These are phyloP conservation scores for Phoenix roebelenii DNA, from an alignment of 176 grass and related monocot species.

Conservation along the genomic window DNA sequence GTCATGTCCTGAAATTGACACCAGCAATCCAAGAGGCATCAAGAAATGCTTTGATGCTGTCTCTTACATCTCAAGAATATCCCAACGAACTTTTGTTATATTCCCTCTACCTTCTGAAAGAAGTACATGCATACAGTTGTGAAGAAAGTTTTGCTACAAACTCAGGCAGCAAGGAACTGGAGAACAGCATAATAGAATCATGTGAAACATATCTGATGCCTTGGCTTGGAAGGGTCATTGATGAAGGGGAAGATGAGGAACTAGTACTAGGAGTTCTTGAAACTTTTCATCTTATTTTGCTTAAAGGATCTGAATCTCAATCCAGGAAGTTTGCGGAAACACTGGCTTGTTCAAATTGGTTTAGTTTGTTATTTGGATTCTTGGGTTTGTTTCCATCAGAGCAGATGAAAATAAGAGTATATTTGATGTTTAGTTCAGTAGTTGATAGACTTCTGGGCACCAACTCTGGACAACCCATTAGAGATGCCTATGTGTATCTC, in stretches of 20 bases:
- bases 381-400: constrained; percentile 75
- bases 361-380: constrained; percentile 74
- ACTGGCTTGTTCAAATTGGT: constrained; percentile 68
- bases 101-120: constrained; percentile 71
- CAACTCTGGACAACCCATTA: constrained; percentile 66
- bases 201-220: constrained; percentile 59
- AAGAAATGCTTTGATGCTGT: constrained; percentile 46
- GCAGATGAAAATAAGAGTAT: constrained; percentile 66
- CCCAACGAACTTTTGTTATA: constrained; percentile 31
- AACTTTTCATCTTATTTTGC: constrained; percentile 75
- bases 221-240: constrained; percentile 53
- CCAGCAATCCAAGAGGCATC: constrained; percentile 59
- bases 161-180: constrained; percentile 37
- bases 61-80: constrained; percentile 34
- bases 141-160: constrained; percentile 29
- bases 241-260: constrained; percentile 62
- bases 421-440: constrained; percentile 57
- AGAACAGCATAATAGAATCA: constrained; percentile 54
- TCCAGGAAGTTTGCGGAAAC: constrained; percentile 46
- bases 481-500: constrained; percentile 60
- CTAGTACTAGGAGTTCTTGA: constrained; percentile 54
- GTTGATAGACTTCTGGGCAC: constrained; percentile 54
- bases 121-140: constrained; percentile 52
- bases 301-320: constrained; percentile 38
- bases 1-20: constrained; percentile 48